Conservation (phyloP, 2,329 filamentous ascomycete genomes). For the Triangularia setosa region DNA sequence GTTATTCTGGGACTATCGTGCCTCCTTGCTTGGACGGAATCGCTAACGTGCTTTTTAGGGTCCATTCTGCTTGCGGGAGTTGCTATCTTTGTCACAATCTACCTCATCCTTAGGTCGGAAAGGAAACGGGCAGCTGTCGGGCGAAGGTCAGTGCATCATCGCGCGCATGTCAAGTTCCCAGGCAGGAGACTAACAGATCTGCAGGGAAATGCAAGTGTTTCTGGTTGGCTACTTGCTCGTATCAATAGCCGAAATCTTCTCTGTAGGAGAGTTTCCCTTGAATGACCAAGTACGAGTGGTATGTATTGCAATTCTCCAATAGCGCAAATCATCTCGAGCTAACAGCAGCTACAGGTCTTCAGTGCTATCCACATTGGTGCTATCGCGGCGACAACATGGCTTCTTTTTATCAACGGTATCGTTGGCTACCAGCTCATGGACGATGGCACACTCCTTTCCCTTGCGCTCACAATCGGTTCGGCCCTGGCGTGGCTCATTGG, state of each 20-base stretch:
- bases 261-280: conserved; percentile 83
- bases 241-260: conserved; percentile 94
- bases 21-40: neutral
- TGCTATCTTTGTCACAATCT: conserved; percentile 64
- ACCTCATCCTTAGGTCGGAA: conserved; percentile 76
- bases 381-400: conserved; percentile 84
- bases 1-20: conserved; percentile 28
- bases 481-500: conserved; percentile 74
- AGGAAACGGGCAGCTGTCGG: conserved; percentile 91
- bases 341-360: conserved; percentile 62
- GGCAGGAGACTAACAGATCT: conserved; percentile 14
- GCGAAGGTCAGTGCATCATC: conserved; percentile 60
- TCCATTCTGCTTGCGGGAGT: conserved; percentile 79
- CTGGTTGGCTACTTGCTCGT: conserved; percentile 81
- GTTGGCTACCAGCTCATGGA: conserved; percentile 93
- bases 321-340: neutral
- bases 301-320: conserved; percentile 35
- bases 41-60: conserved; percentile 47
- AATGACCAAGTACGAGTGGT: conserved; percentile 66
- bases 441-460: conserved; percentile 81
- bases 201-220: conserved; percentile 94
- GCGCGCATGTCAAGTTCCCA: neutral
- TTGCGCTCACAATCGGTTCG: conserved; percentile 71
- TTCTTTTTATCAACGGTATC: conserved; percentile 84
- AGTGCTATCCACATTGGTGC: conserved; percentile 85